These are phyloP conservation scores for Colletotrichum sp. DNA, from an alignment of 2,329 filamentous ascomycete species.

Conservation along the genomic window DNA sequence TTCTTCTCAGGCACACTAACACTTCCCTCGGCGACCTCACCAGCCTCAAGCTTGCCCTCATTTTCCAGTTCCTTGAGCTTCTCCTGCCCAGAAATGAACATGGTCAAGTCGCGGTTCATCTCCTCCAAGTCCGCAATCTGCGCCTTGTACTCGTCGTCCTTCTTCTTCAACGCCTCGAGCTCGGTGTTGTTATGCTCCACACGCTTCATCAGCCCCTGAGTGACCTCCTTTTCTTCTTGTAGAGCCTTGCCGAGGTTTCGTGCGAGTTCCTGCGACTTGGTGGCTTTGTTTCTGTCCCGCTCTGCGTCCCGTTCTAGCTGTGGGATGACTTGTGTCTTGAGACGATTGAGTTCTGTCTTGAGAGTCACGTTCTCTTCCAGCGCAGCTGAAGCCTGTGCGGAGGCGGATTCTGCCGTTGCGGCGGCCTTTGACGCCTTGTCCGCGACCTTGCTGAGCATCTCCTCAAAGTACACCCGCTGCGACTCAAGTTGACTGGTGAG, in stretches of 20 bases:
- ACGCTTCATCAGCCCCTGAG: conserved; percentile 79
- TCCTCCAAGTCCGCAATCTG: conserved; percentile 80
- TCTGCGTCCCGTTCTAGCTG: conserved; percentile 75
- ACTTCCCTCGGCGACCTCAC: conserved; percentile 78
- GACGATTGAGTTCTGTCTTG: conserved; percentile 50
- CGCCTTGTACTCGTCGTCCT: conserved; percentile 60
- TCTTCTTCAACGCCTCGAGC: conserved; percentile 59
- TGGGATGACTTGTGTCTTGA: conserved; percentile 64
- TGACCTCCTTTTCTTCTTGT: conserved; percentile 87
- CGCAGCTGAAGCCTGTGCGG: conserved; percentile 47
- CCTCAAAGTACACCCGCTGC: conserved; percentile 93
- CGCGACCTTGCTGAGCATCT: conserved; percentile 84
- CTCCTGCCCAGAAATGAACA: conserved; percentile 86
- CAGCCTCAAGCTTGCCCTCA: conserved; percentile 62
- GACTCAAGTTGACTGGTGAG: conserved; percentile 92
- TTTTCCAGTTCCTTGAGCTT: conserved; percentile 76
- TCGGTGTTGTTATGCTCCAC: conserved; percentile 77
- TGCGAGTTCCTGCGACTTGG: conserved; percentile 77
- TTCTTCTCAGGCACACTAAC: conserved; percentile 69
- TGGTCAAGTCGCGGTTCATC: conserved; percentile 84
- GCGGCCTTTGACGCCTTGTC: conserved; percentile 85
- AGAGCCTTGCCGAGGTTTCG: conserved; percentile 76
- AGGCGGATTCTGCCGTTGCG: conserved; percentile 68
- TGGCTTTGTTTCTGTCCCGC: conserved; percentile 70
- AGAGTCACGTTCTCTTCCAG: conserved; percentile 50